phyloP scores from a whole-genome alignment of 257 asterid species.

The Pogostemon cablin region DNA sequence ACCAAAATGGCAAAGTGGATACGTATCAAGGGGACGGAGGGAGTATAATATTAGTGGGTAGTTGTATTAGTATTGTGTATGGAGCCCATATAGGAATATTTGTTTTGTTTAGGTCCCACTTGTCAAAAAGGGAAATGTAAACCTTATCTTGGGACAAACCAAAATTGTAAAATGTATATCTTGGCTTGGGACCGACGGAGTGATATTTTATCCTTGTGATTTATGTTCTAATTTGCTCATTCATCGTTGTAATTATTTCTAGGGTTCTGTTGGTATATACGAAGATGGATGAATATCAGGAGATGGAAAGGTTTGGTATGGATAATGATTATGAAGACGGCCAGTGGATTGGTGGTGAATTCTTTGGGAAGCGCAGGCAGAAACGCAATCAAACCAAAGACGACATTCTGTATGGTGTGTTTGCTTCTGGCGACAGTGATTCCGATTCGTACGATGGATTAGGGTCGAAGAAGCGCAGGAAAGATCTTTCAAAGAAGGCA shows the following conservation, averaged over 20 bases:
- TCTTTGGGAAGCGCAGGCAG: conserved; percentile 56
- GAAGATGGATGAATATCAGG: conserved; percentile 79
- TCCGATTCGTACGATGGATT: conserved; percentile 60
- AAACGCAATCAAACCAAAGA: conserved; percentile 74
- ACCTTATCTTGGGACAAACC: too few relatives aligned
- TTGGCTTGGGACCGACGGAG: too few relatives aligned
- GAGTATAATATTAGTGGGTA: too few relatives aligned
- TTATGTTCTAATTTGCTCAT: too few relatives aligned
- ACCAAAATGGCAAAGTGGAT: too few relatives aligned
- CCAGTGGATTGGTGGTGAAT: conserved; percentile 77
- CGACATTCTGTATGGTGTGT: conserved; percentile 74
- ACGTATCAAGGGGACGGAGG: too few relatives aligned
- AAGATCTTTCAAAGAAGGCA: conserved; percentile 49
- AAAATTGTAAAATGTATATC: too few relatives aligned
- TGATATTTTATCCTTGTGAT: too few relatives aligned
- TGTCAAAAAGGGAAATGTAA: too few relatives aligned
- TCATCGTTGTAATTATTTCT: background rate
- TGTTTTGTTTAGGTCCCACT: too few relatives aligned
- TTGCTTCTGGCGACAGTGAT: conserved; percentile 76
- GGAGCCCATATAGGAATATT: too few relatives aligned
- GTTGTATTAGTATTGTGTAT: too few relatives aligned
- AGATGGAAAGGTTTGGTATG: conserved; percentile 78
- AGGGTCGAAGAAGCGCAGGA: conserved; percentile 71
- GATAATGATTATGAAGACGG: conserved; percentile 82
- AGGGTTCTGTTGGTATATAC: conserved; percentile 12